Percentiles rank a stretch among this genome's conserved stretches.
These are phyloP conservation scores for Trypanosoma vivax DNA, from an alignment of 208 protist species.

Conservation along the genomic window DNA sequence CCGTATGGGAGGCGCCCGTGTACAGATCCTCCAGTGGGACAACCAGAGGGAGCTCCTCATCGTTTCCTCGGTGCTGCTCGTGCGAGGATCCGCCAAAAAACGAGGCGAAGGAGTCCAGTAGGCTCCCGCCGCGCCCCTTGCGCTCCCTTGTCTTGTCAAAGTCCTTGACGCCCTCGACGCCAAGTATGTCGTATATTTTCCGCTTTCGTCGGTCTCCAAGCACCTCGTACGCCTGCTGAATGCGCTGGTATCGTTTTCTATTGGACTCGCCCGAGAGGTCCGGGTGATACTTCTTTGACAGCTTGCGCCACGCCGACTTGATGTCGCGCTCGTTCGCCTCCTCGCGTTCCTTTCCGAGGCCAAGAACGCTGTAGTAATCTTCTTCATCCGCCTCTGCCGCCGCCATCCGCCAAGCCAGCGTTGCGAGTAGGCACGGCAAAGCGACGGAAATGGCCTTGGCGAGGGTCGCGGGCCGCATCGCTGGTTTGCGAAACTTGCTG, in stretches of 20 bases:
- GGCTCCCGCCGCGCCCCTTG: slow-evolving; percentile 11
- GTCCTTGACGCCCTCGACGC: slow-evolving; percentile 48
- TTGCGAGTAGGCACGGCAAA: background rate
- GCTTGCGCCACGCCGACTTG: slow-evolving; percentile 31
- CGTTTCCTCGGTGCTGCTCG: slow-evolving; percentile 42
- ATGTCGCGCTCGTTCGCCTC: slow-evolving; percentile 51
- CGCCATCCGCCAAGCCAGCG: background rate
- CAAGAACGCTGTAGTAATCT: slow-evolving; percentile 45
- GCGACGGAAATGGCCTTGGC: no score
- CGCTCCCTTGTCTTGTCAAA: slow-evolving; percentile 26
- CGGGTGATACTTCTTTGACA: slow-evolving; percentile 46
- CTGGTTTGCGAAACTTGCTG: no score
- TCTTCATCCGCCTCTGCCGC: slow-evolving; percentile 21
- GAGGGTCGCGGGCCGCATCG: no score
- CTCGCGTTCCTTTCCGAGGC: slow-evolving; percentile 39
- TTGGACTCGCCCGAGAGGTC: slow-evolving; percentile 42
- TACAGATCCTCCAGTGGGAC: slow-evolving; percentile 92
- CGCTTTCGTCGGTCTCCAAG: slow-evolving; percentile 55
- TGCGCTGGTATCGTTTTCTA: slow-evolving; percentile 39
- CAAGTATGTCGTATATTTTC: slow-evolving; percentile 73
- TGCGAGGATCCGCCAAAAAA: slow-evolving; percentile 26
- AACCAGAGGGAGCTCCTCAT: slow-evolving; percentile 59
- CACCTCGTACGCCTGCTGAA: slow-evolving; percentile 76
- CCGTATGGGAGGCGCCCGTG: slow-evolving; percentile 76
- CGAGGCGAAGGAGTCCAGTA: slow-evolving; percentile 27